A percentile compares a stretch with the other conserved stretches of the same genome.
Conservation (phyloP, 75 land plant species). For the Cupressus sempervirens region DNA sequence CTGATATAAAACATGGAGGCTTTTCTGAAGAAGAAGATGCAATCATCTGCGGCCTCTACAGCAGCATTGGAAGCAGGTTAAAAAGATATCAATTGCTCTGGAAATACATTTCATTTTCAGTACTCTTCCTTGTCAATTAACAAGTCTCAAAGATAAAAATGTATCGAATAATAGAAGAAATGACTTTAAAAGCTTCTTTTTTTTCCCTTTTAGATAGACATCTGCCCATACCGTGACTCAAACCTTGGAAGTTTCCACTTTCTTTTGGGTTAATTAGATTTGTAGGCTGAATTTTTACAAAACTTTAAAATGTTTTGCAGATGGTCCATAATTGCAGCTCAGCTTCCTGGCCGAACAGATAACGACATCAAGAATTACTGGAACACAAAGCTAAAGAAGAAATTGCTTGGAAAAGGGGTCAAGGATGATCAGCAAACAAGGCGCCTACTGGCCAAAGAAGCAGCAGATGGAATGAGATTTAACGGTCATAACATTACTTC, state of each 20-base stretch:
- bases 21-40: conserved; percentile 37
- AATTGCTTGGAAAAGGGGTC: conserved; percentile 7
- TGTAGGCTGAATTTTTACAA: neutral
- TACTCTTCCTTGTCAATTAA: neutral
- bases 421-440: conserved; percentile 10
- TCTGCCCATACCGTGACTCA: neutral
- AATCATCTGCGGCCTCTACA: conserved; percentile 26
- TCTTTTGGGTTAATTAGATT: neutral
- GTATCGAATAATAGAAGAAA: neutral
- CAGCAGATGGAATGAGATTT: conserved; percentile 1
- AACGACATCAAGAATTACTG: conserved; percentile 11
- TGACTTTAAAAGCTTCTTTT: neutral
- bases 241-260: neutral
- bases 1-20: conserved; percentile 36
- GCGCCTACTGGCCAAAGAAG: conserved; percentile 9
- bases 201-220: neutral
- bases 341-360: conserved; percentile 7
- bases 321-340: conserved; percentile 12
- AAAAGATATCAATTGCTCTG: neutral
- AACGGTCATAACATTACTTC: conserved; percentile 1
- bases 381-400: conserved; percentile 9
- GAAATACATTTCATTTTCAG: neutral
- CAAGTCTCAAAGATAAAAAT: neutral
- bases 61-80: conserved; percentile 39
- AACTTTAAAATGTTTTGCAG: neutral